Percentiles rank a stretch among this genome's conserved stretches.
Conservation (phyloP, 2,329 filamentous ascomycete genomes). For the Cordyceps javanica region DNA sequence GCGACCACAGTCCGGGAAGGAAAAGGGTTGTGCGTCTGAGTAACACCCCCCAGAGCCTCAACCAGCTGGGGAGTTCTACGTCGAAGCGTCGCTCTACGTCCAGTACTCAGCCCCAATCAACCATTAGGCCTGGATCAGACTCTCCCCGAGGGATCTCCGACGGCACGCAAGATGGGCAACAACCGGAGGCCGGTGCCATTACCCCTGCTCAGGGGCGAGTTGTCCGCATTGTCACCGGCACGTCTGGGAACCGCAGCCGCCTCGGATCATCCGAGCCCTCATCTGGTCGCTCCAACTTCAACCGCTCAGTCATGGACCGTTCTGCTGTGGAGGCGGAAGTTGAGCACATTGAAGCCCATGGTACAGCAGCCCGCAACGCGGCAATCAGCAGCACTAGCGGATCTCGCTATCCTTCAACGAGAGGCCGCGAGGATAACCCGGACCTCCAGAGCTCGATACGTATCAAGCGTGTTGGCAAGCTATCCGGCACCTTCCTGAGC, state of each 20-base stretch:
- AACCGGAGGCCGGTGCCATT: conserved; percentile 38
- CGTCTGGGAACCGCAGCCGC: conserved; percentile 39
- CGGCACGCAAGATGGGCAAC: conserved; percentile 34
- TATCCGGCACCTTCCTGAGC: conserved; percentile 70
- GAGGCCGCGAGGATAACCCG: conserved; percentile 54
- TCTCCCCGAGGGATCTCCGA: conserved; percentile 37
- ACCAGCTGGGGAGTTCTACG: conserved; percentile 30
- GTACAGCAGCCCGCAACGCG: conserved; percentile 43
- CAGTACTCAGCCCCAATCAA: not conserved
- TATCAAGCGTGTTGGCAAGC: conserved; percentile 68
- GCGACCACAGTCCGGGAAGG: conserved; percentile 46
- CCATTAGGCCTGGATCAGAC: conserved; percentile 23
- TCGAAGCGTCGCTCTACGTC: conserved; percentile 45
- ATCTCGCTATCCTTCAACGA: conserved; percentile 46
- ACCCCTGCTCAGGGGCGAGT: conserved; percentile 49
- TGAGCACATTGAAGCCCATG: conserved; percentile 42
- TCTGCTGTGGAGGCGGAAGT: conserved; percentile 37
- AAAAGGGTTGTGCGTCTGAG: conserved; percentile 54
- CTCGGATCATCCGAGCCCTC: conserved; percentile 31
- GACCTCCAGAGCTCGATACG: conserved; percentile 69
- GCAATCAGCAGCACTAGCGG: conserved; percentile 44
- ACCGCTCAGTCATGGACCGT: conserved; percentile 28
- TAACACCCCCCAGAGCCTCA: conserved; percentile 40
- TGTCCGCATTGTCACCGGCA: conserved; percentile 49
- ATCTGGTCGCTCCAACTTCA: conserved; percentile 29